Conservation (phyloP, 2,329 filamentous ascomycete genomes). For the Paecilomyces variotii region DNA sequence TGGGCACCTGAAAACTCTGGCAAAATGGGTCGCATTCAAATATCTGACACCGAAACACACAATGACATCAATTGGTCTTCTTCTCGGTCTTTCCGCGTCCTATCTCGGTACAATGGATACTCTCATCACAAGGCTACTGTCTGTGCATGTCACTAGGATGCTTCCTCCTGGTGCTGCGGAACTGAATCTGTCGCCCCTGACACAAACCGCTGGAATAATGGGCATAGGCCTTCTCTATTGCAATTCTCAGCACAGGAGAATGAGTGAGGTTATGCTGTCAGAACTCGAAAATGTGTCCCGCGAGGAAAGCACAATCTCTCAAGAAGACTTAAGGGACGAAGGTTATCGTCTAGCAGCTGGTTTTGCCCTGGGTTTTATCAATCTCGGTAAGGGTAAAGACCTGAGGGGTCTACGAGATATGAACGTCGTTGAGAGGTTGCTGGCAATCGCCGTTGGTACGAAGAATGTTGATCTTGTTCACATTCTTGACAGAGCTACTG, state of each 20-base stretch:
- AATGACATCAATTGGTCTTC: conserved; percentile 95
- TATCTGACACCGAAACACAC: conserved; percentile 98
- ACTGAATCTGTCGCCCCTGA: conserved; percentile 83
- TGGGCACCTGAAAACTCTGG: conserved; percentile 85
- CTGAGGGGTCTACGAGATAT: conserved; percentile 87
- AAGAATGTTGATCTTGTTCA: conserved; percentile 91
- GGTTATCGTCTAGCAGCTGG: conserved; percentile 94
- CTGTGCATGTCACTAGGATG: conserved; percentile 93
- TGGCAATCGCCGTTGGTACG: conserved; percentile 76
- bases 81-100: conserved; percentile 84
- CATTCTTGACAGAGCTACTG: conserved; percentile 83
- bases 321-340: conserved; percentile 80
- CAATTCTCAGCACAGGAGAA: conserved; percentile 89
- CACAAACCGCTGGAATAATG: conserved; percentile 94
- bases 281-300: conserved; percentile 86
- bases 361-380: conserved; percentile 88
- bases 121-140: conserved; percentile 82
- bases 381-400: conserved; percentile 82
- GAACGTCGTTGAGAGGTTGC: conserved; percentile 79
- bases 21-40: conserved; percentile 98
- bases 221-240: conserved; percentile 92
- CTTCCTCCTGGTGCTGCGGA: conserved; percentile 86
- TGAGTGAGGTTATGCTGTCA: conserved; percentile 98
- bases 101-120: conserved; percentile 97
- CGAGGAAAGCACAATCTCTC: conserved; percentile 58